Evolutionary conservation across 768 basidiomycete genomes (phyloP).

Genomic region (Chlorophyllum brunneum): DNA sequence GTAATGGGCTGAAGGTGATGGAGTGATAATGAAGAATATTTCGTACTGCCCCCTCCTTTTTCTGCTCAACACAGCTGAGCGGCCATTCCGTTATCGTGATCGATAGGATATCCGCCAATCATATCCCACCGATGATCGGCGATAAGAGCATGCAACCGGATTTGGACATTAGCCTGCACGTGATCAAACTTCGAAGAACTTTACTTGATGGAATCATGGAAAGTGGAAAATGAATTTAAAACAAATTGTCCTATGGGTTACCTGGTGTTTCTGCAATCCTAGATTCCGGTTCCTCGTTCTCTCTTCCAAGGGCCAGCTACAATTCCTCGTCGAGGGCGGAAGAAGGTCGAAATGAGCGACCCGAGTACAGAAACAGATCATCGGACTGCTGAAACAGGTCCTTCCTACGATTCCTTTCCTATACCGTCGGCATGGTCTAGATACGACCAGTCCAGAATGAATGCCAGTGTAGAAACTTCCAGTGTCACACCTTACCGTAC

Average conservation of each 20-base stretch:
- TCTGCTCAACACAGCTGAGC: not conserved
- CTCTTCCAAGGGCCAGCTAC: conserved; percentile 40
- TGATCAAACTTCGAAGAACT: no score
- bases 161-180: not conserved
- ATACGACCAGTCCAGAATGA: no score
- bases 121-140: conserved; percentile 4
- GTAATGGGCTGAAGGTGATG: not conserved
- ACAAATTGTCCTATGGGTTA: no score
- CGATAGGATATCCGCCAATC: conserved; percentile 7
- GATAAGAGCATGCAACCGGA: not conserved
- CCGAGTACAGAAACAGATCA: conserved; percentile 40
- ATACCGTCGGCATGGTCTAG: no score
- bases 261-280: no score
- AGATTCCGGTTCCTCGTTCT: no score
- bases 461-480: no score
- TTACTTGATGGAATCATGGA: no score
- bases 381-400: not conserved
- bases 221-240: not conserved
- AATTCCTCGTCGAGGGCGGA: conserved; percentile 35
- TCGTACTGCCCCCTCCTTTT: not conserved
- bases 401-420: no score
- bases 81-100: not conserved
- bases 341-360: conserved; percentile 44
- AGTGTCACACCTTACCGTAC: no score
- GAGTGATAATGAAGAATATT: conserved; percentile 2